phyloP scores from a whole-genome alignment of 805 yeast species.

The Tetrapisispora taiwanensis region DNA sequence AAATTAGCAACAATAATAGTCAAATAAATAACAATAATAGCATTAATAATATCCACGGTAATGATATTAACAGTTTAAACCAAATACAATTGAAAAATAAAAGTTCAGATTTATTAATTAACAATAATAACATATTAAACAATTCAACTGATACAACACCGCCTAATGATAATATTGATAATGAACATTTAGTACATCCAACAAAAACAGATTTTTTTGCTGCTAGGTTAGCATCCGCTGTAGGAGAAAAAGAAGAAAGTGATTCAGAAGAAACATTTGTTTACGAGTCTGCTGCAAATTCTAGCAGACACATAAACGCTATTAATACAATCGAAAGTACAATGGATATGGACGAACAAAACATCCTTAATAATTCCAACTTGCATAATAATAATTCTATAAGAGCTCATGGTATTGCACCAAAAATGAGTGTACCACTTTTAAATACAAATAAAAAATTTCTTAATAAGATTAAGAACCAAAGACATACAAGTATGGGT shows the following conservation, averaged over 20 bases:
- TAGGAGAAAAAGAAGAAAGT: slow-evolving; percentile 76
- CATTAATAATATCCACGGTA: slow-evolving; percentile 1
- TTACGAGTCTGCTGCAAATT: slow-evolving; percentile 48
- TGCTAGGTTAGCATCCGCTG: slow-evolving; percentile 88
- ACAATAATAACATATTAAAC: neutral
- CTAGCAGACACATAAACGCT: slow-evolving; percentile 17
- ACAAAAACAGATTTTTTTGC: slow-evolving; percentile 90
- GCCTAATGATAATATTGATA: slow-evolving; percentile 7
- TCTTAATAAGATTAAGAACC: slow-evolving; percentile 19
- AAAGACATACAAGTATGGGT: slow-evolving; percentile 27
- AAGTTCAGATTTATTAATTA: neutral
- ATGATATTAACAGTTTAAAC: neutral
- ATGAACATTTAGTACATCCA: slow-evolving; percentile 11
- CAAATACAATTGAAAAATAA: neutral
- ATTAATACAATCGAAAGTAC: neutral
- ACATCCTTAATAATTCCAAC: neutral
- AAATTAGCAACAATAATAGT: neutral
- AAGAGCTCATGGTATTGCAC: slow-evolving; percentile 18
- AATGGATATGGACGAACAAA: neutral
- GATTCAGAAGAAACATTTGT: slow-evolving; percentile 94
- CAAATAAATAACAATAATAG: neutral
- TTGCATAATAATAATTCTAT: neutral
- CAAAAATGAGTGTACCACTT: slow-evolving; percentile 28
- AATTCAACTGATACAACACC: neutral
- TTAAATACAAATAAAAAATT: slow-evolving; percentile 21